phyloP scores from a whole-genome alignment of 2,329 filamentous ascomycete species.

The Phaeoacremonium minimum region DNA sequence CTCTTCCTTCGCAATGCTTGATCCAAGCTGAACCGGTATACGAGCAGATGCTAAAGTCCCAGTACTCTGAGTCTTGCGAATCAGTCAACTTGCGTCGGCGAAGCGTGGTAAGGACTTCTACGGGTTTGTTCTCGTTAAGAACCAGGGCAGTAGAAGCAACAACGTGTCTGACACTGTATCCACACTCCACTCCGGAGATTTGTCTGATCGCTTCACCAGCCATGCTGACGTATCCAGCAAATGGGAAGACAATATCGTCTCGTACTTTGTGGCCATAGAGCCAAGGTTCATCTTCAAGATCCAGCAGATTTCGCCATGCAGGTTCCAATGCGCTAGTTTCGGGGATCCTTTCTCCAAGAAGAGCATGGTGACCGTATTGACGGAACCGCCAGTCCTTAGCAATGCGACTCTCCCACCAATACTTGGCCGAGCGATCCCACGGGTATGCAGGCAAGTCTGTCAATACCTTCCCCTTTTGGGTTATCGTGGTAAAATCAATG shows the following conservation, averaged over 20 bases:
- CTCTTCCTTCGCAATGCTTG: slow-evolving; percentile 21
- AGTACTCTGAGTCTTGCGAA: slow-evolving; percentile 19
- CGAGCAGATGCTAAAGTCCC: slow-evolving; percentile 24
- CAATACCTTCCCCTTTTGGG: slow-evolving; percentile 1
- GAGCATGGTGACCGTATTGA: slow-evolving; percentile 13
- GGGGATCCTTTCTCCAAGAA: slow-evolving; percentile 10
- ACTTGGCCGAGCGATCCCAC: slow-evolving; percentile 6
- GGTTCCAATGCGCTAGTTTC: slow-evolving; percentile 9
- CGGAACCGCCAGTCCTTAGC: slow-evolving; percentile 21
- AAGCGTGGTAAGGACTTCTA: slow-evolving; percentile 25
- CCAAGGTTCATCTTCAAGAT: slow-evolving; percentile 24
- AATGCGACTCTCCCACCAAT: slow-evolving; percentile 22
- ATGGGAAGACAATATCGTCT: slow-evolving; percentile 13
- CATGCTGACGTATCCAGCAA: slow-evolving; percentile 9
- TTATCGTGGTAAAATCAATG: neutral
- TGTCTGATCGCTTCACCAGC: slow-evolving; percentile 12
- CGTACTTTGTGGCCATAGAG: slow-evolving; percentile 19
- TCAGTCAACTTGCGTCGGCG: slow-evolving; percentile 17
- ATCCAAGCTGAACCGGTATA: slow-evolving; percentile 18
- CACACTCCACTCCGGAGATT: slow-evolving; percentile 17
- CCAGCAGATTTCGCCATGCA: slow-evolving; percentile 9
- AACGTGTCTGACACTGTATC: slow-evolving; percentile 22
- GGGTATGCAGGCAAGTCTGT: slow-evolving; percentile 7
- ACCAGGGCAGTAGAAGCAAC: slow-evolving; percentile 23
- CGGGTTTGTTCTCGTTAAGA: slow-evolving; percentile 18